Conservation (phyloP, 768 basidiomycete genomes). For the Amyloporia xantha region DNA sequence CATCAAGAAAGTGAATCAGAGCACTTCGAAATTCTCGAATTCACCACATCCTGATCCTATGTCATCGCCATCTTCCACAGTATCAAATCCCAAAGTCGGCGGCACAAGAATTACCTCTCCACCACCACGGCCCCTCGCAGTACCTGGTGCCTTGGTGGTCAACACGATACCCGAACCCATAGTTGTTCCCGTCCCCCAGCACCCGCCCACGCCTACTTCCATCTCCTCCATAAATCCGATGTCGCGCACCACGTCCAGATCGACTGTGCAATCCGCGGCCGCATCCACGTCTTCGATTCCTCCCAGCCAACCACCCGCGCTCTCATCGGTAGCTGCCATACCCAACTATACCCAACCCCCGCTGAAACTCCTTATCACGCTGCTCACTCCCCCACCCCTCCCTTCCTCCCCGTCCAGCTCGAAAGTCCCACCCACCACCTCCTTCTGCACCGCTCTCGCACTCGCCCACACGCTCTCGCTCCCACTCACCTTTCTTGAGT, state of each 20-base stretch:
- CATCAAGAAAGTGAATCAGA: conserved; percentile 58
- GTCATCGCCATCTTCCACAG: conserved; percentile 1
- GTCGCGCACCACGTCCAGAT: conserved; percentile 1
- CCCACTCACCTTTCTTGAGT: conserved; percentile 15
- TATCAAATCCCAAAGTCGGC: not conserved
- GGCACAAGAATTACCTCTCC: not conserved
- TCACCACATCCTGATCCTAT: not conserved
- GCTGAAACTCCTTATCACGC: conserved; percentile 22
- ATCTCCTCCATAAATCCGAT: conserved; percentile 6
- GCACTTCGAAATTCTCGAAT: not conserved
- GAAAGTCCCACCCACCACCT: conserved; percentile 25
- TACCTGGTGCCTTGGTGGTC: not conserved
- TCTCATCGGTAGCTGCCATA: conserved; percentile 11
- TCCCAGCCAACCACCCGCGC: conserved; percentile 7
- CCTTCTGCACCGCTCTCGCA: conserved; percentile 13
- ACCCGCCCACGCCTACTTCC: conserved; percentile 7
- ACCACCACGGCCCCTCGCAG: not conserved
- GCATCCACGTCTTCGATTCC: conserved; percentile 1
- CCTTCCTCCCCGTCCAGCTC: conserved; percentile 4
- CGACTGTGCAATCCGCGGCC: not conserved
- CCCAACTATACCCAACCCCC: conserved; percentile 19
- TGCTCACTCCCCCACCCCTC: conserved; percentile 19
- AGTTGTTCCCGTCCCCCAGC: not conserved
- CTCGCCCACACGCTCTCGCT: conserved; percentile 21
- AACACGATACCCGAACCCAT: not conserved